Percentiles rank a stretch among this genome's conserved stretches.
Evolutionary conservation across 2,329 filamentous ascomycete species (phyloP).

Genomic region (Parafenestella ontariensis): DNA sequence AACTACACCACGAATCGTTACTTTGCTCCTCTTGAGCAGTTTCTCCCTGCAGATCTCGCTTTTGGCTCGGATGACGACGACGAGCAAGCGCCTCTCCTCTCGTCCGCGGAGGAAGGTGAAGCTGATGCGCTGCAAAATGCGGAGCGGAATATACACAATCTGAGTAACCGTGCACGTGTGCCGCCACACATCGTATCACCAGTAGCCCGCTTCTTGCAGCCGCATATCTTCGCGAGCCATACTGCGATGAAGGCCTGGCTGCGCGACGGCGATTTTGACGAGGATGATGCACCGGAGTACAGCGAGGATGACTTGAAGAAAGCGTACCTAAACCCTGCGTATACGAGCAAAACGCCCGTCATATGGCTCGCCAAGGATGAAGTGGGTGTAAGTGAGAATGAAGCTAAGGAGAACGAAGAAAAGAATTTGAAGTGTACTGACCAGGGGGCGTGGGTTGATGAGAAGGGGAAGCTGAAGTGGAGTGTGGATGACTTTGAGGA

Average conservation of each 20-base stretch:
- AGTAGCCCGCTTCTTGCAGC: constrained; percentile 44
- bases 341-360: constrained; percentile 41
- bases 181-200: constrained; percentile 35
- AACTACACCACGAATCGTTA: constrained; percentile 44
- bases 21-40: constrained; percentile 45
- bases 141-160: constrained; percentile 33
- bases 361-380: constrained; percentile 45
- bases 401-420: constrained; percentile 40
- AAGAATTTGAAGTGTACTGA: constrained; percentile 37
- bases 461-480: constrained; percentile 39
- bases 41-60: constrained; percentile 42
- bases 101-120: constrained; percentile 42
- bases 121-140: constrained; percentile 23
- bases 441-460: constrained; percentile 45
- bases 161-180: constrained; percentile 34
- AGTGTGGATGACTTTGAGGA: constrained; percentile 39
- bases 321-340: constrained; percentile 46
- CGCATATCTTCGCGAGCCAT: constrained; percentile 45
- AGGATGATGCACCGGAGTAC: constrained; percentile 42
- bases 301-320: constrained; percentile 42
- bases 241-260: constrained; percentile 45
- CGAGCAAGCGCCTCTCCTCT: constrained; percentile 40
- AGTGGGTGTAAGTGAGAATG: constrained; percentile 41
- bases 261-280: constrained; percentile 38
- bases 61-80: constrained; percentile 30